A percentile compares a stretch with the other conserved stretches of the same genome.
These are phyloP conservation scores for Hanseniaspora occidentalis DNA, from an alignment of 805 yeast genomes.

Conservation along the genomic window DNA sequence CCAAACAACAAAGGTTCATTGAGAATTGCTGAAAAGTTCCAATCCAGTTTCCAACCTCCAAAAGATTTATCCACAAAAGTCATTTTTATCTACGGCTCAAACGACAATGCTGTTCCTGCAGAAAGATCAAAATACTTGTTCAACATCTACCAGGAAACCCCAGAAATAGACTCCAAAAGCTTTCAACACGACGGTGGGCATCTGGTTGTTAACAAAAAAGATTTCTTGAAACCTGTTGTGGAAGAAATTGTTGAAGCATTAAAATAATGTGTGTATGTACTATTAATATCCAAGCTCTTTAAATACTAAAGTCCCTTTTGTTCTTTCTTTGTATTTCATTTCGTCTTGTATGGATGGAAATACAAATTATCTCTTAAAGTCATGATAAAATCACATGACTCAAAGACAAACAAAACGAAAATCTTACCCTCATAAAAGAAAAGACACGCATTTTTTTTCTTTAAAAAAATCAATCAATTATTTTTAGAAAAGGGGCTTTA, in stretches of 20 bases:
- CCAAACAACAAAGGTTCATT: slow-evolving; percentile 22
- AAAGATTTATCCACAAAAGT: slow-evolving; percentile 27
- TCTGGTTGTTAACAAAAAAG: slow-evolving; percentile 83
- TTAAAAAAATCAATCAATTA: no score
- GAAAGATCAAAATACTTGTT: slow-evolving; percentile 54
- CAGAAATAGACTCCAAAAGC: slow-evolving; percentile 31
- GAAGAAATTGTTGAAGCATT: slow-evolving; percentile 24
- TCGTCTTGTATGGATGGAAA: no score
- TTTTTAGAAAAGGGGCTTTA: no score
- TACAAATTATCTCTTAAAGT: no score
- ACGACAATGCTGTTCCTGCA: slow-evolving; percentile 75
- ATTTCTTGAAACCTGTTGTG: slow-evolving; percentile 31
- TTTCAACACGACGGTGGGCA: slow-evolving; percentile 94
- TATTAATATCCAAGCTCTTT: no score
- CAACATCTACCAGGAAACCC: slow-evolving; percentile 30
- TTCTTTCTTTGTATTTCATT: no score
- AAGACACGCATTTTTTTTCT: no score
- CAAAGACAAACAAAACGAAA: no score
- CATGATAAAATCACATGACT: no score
- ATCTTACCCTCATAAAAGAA: no score
- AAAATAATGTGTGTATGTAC: slow-evolving; percentile 1
- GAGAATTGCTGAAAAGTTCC: slow-evolving; percentile 26
- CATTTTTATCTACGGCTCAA: slow-evolving; percentile 75
- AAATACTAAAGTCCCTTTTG: no score
- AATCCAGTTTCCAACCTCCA: slow-evolving; percentile 21